phyloP scores from a whole-genome alignment of 495 filamentous ascomycete species.

The Jackrogersella multiformis region DNA sequence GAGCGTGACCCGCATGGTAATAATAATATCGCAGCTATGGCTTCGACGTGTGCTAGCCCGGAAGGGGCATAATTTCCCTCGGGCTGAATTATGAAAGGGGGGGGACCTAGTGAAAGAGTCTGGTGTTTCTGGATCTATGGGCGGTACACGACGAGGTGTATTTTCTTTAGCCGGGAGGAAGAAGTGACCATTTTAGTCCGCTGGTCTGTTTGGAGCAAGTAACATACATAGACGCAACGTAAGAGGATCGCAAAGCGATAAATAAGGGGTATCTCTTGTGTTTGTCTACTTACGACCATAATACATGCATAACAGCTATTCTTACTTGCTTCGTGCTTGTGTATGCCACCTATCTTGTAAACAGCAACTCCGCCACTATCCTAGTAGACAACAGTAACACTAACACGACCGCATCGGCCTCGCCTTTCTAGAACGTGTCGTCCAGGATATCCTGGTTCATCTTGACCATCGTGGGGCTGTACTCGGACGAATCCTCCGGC shows the following conservation, averaged over 20 bases:
- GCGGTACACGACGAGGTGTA: not conserved
- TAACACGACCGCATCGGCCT: not conserved
- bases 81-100: not conserved
- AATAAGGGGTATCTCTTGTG: constrained; percentile 39
- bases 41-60: not conserved
- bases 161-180: not conserved
- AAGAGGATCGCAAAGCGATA: not conserved
- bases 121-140: not conserved
- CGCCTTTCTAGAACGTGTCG: constrained; percentile 69
- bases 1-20: too few relatives aligned
- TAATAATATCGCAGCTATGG: not conserved
- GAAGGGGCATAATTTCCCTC: not conserved
- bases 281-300: constrained; percentile 29
- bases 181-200: too few relatives aligned
- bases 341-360: not conserved
- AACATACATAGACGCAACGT: too few relatives aligned
- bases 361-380: not conserved
- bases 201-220: too few relatives aligned
- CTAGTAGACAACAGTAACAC: not conserved
- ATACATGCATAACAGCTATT: constrained; percentile 21
- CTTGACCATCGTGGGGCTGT: constrained; percentile 79
- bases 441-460: constrained; percentile 72
- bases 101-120: not conserved
- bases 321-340: not conserved
- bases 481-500: constrained; percentile 61